Evolutionary conservation across 148 eudicot genomes (phyloP), one percentile per base, ranked within the genome.

Genomic region (Rhododendron vialii): DNA sequence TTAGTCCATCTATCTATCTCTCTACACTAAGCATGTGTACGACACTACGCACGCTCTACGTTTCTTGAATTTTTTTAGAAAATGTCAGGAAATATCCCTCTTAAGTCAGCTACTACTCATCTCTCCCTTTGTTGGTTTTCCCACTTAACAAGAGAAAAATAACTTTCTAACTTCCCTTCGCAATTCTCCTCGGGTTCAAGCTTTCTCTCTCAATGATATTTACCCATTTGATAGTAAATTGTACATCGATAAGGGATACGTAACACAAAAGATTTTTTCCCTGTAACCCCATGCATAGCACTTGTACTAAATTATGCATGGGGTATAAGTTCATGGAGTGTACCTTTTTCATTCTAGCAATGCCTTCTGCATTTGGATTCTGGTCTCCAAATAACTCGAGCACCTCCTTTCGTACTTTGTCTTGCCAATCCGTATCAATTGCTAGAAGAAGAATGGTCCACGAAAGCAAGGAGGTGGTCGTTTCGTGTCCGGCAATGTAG

Each of bases 341-440:
- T 83, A 86, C 88, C 43, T 9, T 77, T 82, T 83, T 82, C 28
- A 86, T 74, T 75, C 82, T 86, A 75, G 82, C 83, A 43, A 87
- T 78, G 24, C 86, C 88, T 78, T 84, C 86, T 9, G 80, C 80
- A 78, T 55, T 87, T 7, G 88, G 88, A 5, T 45, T 7, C 50
- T 59, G 24, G 53, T 77, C 30, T 77, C 88, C 88, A 48, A 83
- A 87, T 17, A 87, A n/a, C 48, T 63, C n/a, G 3, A 59, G 26
- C 9, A 87, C 86, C 63, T 87, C 88, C 28, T 77, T 17, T 7
- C 88, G 50, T 5, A 85, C 83, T 77, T 61, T 83, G n/a, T 87
- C 88, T 87, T 83, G 88, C 88, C 88, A 87, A 61, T 87, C 86
- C 35, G 79, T 78, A 24, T 87, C 43, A 35, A 83, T 78, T 45